Base-by-base conservation (phyloP, 768 basidiomycete genomes). In the Dioszegia hungarica region DNA sequence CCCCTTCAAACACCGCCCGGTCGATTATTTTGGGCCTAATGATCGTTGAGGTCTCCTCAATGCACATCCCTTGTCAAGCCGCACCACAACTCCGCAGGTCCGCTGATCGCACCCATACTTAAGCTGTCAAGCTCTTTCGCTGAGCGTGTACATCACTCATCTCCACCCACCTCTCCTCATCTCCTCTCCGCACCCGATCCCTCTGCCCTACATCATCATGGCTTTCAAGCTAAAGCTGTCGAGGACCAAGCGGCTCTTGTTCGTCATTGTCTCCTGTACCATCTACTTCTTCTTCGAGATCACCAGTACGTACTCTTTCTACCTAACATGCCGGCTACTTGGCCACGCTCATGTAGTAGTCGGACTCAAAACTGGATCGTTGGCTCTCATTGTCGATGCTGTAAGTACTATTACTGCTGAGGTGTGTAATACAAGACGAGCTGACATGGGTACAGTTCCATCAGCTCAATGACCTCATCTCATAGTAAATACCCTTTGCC, bases 311-410 rank as follows among this genome's bases (percentile, higher is more conserved):
- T 34, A 3, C 28, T 6, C 24, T 17, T 47, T 19, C 11, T 14
- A 2, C 31, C 5, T 37, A 5, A 12, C 36, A n/a, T 25, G 2
- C 12, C 3, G 12, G 17, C 24, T 19, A n/a, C 20, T 12, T 12
- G 19, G 14, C 34, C 14, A 22, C 17, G 20, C 49, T 51, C 10
- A 51, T 25, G 15, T 10, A 12, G 1, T 49, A 81, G 82, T 83
- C 70, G 82, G 82, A 11, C 82, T 83, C 66, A 79, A 78, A 41
- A 83, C 82, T 0, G 81, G 79, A 64, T 82, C 81, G 74, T 68
- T 83, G 15, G 82, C 82, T 31, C 74, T 83, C 48, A 81, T 83
- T 69, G 82, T 82, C 57, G 82, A 83, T 71, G 82, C 82, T 34
- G 82, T 82, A 41, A 60, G 81, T 79, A 50, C 40, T n/a, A n/a